Percentiles rank a stretch among this genome's conserved stretches.
These are phyloP conservation scores for Calonectria hawksworthii DNA, from an alignment of 2,329 filamentous ascomycete species.

Conservation along the genomic window DNA sequence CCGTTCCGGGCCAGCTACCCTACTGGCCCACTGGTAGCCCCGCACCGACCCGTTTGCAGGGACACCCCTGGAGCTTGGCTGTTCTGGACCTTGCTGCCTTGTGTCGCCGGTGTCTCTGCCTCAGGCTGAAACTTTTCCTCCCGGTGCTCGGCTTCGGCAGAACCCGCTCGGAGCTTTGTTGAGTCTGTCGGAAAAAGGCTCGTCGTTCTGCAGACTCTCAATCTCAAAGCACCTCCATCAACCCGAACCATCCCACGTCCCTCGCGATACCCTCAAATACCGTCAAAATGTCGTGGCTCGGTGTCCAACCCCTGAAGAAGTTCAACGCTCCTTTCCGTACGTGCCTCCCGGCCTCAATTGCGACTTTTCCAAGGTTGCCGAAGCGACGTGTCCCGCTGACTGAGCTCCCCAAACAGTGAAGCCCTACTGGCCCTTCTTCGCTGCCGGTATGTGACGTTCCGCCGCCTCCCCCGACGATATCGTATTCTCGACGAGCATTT, in stretches of 20 bases:
- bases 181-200: conserved; percentile 54
- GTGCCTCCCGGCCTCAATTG: conserved; percentile 59
- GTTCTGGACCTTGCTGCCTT: conserved; percentile 26
- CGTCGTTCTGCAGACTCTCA: conserved; percentile 54
- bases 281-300: conserved; percentile 81
- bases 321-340: conserved; percentile 83
- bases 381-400: conserved; percentile 46
- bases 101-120: conserved; percentile 4
- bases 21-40: conserved; percentile 21
- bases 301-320: conserved; percentile 78
- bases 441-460: conserved; percentile 80
- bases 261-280: conserved; percentile 54
- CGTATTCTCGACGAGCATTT: conserved; percentile 21
- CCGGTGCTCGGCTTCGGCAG: conserved; percentile 51
- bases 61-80: conserved; percentile 16
- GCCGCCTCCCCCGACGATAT: conserved; percentile 31
- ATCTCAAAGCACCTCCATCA: conserved; percentile 50
- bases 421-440: conserved; percentile 94
- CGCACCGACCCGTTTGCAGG: background rate
- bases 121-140: conserved; percentile 45
- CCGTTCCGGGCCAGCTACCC: conserved; percentile 16
- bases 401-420: conserved; percentile 71
- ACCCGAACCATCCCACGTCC: conserved; percentile 52
- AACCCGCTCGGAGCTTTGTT: conserved; percentile 52
- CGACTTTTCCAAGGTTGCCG: conserved; percentile 35